These are phyloP conservation scores for Streptanthus diversifolius DNA, from an alignment of 345 rosid genomes.

Conservation along the genomic window DNA sequence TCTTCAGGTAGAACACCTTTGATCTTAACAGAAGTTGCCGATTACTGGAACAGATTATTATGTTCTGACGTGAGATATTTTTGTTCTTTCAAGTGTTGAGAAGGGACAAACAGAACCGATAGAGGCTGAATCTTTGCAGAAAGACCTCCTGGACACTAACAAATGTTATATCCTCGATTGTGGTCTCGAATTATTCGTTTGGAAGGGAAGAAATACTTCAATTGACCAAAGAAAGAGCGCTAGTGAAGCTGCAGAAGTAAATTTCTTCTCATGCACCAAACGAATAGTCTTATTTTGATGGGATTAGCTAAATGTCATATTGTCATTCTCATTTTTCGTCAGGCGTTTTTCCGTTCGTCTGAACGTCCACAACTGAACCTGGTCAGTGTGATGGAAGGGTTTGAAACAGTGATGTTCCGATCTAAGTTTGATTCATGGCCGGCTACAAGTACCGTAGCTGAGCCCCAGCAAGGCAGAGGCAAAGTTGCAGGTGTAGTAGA, in stretches of 20 bases:
- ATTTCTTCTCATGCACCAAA: conserved; percentile 6
- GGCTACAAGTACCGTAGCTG: conserved; percentile 49
- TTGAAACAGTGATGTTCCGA: conserved; percentile 86
- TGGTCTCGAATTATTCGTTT: conserved; percentile 77
- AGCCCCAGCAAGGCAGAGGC: conserved; percentile 95
- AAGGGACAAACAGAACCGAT: conserved; percentile 78
- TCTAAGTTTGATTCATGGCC: conserved; percentile 96
- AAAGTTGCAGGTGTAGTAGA: conserved; percentile 84
- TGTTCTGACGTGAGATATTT: conserved; percentile 31
- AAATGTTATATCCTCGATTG: conserved; percentile 85
- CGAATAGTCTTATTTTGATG: background rate
- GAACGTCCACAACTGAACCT: conserved; percentile 60
- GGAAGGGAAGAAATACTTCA: conserved; percentile 91
- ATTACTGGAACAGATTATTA: background rate
- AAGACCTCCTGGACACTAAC: conserved; percentile 73
- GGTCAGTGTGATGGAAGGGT: conserved; percentile 89
- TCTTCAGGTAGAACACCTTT: conserved; percentile 52
- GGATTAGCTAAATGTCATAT: background rate
- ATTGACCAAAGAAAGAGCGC: conserved; percentile 86
- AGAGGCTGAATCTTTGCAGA: conserved; percentile 63
- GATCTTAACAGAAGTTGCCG: background rate
- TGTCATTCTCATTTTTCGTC: conserved; percentile 16
- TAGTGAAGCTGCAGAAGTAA: conserved; percentile 81
- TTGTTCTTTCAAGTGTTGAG: conserved; percentile 57
- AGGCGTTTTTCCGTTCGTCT: conserved; percentile 62